phyloP scores from a whole-genome alignment of 306 rosid species.

The Hippophae rhamnoides region DNA sequence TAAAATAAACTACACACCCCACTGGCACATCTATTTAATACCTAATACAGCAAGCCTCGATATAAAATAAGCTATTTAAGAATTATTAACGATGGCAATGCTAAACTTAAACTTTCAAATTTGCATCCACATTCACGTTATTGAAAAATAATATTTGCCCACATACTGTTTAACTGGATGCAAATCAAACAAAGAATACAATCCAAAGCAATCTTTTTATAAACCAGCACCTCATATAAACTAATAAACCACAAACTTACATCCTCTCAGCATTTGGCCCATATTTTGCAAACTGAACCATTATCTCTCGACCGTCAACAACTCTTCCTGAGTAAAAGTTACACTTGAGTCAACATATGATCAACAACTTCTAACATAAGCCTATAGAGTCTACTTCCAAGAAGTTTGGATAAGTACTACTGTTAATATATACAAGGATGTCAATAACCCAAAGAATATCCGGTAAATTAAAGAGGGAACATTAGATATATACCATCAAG shows the following conservation, averaged over 20 bases:
- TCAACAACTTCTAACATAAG: not conserved
- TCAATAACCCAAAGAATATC: too few relatives aligned
- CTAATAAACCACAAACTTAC: slow-evolving; percentile 33
- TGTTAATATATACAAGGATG: too few relatives aligned
- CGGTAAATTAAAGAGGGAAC: not conserved
- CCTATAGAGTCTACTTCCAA: not conserved
- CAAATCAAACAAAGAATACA: not conserved
- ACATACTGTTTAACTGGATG: too few relatives aligned
- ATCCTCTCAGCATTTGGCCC: slow-evolving; percentile 92
- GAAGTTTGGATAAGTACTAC: not conserved
- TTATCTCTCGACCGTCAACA: slow-evolving; percentile 91
- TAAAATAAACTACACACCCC: too few relatives aligned
- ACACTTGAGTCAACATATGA: not conserved
- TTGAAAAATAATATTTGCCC: too few relatives aligned
- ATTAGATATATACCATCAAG: slow-evolving; percentile 48
- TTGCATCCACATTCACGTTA: too few relatives aligned
- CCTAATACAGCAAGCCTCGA: too few relatives aligned
- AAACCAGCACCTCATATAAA: not conserved
- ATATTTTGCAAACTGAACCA: slow-evolving; percentile 87
- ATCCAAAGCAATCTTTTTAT: not conserved
- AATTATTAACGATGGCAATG: too few relatives aligned
- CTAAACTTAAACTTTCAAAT: too few relatives aligned
- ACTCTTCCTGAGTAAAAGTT: slow-evolving; percentile 46
- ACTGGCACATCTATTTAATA: too few relatives aligned
- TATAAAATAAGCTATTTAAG: too few relatives aligned